phyloP scores from a whole-genome alignment of 148 eudicot species.

The Talinum fruticosum region DNA sequence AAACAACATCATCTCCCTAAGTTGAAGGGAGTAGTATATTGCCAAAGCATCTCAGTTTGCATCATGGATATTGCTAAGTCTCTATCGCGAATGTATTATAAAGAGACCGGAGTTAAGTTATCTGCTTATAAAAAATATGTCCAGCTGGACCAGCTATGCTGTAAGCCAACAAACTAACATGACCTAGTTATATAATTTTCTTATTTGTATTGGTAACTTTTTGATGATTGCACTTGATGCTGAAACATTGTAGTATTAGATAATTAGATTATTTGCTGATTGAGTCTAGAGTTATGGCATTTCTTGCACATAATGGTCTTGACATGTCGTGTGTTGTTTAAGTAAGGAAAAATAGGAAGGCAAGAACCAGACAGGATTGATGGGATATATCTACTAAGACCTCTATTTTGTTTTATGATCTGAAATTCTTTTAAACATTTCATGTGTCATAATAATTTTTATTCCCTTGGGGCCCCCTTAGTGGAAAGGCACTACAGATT shows the following conservation, averaged over 20 bases:
- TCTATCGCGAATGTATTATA: neutral
- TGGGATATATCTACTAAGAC: neutral
- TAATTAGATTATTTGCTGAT: neutral
- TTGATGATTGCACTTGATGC: neutral
- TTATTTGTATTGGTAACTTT: too few species aligned
- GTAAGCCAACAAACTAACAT: neutral
- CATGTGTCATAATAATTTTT: neutral
- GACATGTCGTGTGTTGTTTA: neutral
- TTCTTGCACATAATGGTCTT: constrained; percentile 2
- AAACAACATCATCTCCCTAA: neutral
- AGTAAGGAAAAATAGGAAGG: neutral
- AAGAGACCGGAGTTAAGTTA: neutral
- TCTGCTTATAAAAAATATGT: neutral
- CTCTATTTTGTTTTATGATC: neutral
- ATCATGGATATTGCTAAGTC: neutral
- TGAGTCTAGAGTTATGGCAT: neutral
- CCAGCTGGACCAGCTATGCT: neutral
- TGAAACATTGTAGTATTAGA: neutral
- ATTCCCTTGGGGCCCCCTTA: neutral
- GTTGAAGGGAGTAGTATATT: neutral
- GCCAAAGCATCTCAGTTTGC: neutral
- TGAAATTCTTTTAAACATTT: neutral
- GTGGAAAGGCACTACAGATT: neutral
- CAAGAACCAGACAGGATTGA: neutral
- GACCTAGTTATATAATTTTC: neutral